Evolutionary conservation across 208 protist species (phyloP).

Genomic region (Trypanosoma mega): DNA sequence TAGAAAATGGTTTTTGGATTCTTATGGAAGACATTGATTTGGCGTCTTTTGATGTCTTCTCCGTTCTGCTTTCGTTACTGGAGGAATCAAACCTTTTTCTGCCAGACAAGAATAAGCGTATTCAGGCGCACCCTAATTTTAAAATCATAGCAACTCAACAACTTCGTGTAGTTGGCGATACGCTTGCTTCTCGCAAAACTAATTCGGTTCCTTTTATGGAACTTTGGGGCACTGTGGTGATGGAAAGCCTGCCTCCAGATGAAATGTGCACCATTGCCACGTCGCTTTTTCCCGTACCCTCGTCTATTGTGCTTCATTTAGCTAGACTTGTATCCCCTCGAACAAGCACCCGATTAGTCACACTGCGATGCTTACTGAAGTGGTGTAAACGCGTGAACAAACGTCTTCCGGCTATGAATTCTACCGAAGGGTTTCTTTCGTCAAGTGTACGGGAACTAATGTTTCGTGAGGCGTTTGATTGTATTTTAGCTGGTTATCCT

Average conservation of each 20-base stretch:
- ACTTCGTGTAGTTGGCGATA: slow-evolving; percentile 51
- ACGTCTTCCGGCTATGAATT: slow-evolving; percentile 27
- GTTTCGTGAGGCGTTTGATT: slow-evolving; percentile 94
- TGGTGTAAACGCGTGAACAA: slow-evolving; percentile 89
- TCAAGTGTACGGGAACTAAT: slow-evolving; percentile 87
- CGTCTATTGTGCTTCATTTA: slow-evolving; percentile 40
- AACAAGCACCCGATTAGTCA: slow-evolving; percentile 37
- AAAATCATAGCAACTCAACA: slow-evolving; percentile 90
- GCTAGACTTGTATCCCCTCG: slow-evolving; percentile 30
- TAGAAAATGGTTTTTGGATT: slow-evolving; percentile 96
- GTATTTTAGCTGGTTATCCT: slow-evolving; percentile 73
- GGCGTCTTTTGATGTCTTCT: slow-evolving; percentile 97
- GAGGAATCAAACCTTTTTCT: slow-evolving; percentile 96
- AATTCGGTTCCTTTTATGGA: slow-evolving; percentile 74
- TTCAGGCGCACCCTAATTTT: slow-evolving; percentile 85
- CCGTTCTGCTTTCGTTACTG: slow-evolving; percentile 96
- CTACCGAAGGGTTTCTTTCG: slow-evolving; percentile 54
- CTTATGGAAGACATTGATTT: slow-evolving; percentile 99
- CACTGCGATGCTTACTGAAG: slow-evolving; percentile 90
- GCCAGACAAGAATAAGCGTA: slow-evolving; percentile 92
- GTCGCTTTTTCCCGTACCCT: slow-evolving; percentile 46
- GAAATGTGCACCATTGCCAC: slow-evolving; percentile 65
- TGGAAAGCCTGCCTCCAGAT: slow-evolving; percentile 62
- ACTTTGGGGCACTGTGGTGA: slow-evolving; percentile 75
- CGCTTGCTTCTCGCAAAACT: slow-evolving; percentile 53